These are phyloP conservation scores for Chrysophaeum taylorii DNA, from an alignment of 352 stramenopile species.

Conservation along the genomic window DNA sequence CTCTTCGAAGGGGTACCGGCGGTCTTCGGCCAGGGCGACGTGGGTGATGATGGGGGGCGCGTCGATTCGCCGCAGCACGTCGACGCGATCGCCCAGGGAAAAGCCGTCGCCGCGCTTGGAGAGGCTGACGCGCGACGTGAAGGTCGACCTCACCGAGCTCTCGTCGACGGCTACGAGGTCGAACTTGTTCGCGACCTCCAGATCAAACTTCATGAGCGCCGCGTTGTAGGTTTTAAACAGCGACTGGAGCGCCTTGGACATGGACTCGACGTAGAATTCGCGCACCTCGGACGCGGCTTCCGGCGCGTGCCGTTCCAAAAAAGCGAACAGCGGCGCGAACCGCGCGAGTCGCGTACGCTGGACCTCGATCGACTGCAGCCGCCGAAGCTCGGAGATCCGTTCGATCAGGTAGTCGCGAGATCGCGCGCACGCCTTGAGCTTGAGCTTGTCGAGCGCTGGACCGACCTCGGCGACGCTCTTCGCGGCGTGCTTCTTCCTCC, in stretches of 20 bases:
- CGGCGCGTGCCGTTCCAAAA: slow-evolving; percentile 77
- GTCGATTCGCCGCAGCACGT: slow-evolving; percentile 45
- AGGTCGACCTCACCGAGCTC: slow-evolving; percentile 69
- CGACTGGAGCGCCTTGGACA: slow-evolving; percentile 85
- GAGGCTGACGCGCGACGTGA: slow-evolving; percentile 70
- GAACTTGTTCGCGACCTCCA: slow-evolving; percentile 73
- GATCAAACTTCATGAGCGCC: slow-evolving; percentile 82
- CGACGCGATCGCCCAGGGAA: slow-evolving; percentile 71
- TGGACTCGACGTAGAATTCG: slow-evolving; percentile 87
- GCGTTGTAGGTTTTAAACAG: slow-evolving; percentile 93
- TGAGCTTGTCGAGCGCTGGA: slow-evolving; percentile 36
- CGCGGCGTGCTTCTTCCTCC: slow-evolving; percentile 15
- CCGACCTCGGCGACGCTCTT: not conserved
- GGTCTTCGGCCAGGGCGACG: slow-evolving; percentile 71
- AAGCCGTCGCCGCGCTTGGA: slow-evolving; percentile 91
- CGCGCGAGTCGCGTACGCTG: slow-evolving; percentile 91
- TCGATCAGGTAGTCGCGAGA: slow-evolving; percentile 84
- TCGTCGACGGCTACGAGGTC: slow-evolving; percentile 91
- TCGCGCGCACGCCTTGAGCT: slow-evolving; percentile 48
- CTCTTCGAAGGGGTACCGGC: slow-evolving; percentile 87
- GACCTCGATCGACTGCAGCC: slow-evolving; percentile 93
- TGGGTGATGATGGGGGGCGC: slow-evolving; percentile 80
- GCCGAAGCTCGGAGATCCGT: slow-evolving; percentile 81
- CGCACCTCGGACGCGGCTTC: slow-evolving; percentile 86
- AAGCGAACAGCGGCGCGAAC: slow-evolving; percentile 87